Conservation (phyloP, 208 protist species). For the Willaertia magna region DNA sequence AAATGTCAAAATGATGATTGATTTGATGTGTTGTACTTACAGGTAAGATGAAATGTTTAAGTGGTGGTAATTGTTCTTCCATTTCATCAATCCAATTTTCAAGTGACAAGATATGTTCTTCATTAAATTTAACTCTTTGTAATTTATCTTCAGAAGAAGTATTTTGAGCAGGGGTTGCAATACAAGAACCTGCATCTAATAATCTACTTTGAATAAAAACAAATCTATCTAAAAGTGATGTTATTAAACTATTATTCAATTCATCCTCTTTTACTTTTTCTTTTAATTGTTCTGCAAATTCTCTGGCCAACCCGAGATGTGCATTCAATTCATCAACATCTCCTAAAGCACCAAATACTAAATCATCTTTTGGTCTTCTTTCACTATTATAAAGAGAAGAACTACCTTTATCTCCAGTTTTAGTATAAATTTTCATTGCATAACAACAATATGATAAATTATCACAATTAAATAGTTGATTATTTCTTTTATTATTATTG, state of each 20-base stretch:
- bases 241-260: background rate
- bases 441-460: too few relatives aligned
- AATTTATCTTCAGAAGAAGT: constrained; percentile 20
- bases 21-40: background rate
- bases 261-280: background rate
- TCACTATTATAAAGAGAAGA: constrained; percentile 45
- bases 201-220: constrained; percentile 45
- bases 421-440: constrained; percentile 36
- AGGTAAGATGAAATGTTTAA: constrained; percentile 53
- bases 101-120: constrained; percentile 18
- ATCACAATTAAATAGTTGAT: too few relatives aligned
- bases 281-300: background rate
- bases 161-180: constrained; percentile 43
- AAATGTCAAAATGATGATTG: background rate
- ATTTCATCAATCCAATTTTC: constrained; percentile 51
- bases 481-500: too few relatives aligned
- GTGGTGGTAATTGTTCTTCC: constrained; percentile 37
- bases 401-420: constrained; percentile 47
- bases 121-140: constrained; percentile 23
- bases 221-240: too few relatives aligned
- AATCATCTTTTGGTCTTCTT: constrained; percentile 40
- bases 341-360: constrained; percentile 50
- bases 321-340: constrained; percentile 47
- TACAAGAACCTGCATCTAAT: constrained; percentile 44
- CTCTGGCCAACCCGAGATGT: constrained; percentile 31